Evolutionary conservation across 2,329 filamentous ascomycete genomes (phyloP), one percentile per base, ranked within the genome.

Genomic region (Xylaria sp.): DNA sequence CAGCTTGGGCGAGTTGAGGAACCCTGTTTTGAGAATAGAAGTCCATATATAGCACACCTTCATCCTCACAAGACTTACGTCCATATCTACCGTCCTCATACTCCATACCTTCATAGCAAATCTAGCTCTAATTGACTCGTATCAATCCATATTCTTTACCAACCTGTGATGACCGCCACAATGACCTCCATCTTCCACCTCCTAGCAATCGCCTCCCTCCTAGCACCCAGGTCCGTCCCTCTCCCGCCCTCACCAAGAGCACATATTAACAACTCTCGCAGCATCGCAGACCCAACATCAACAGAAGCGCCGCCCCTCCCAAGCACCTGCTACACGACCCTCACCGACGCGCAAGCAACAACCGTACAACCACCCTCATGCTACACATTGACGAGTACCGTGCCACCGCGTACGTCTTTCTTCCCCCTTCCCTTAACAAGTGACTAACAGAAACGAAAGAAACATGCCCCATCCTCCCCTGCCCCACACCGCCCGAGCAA

Each of bases 401-500:
- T 58, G 4, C 61, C 63, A 35, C 59, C 63, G 2, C 47, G 69
- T 70, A 48, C 23, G 23, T 23, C 23, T 23, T 23, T 23, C 23
- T 23, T 23, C 23, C 23, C 5, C 23, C 23, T 23, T 23, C 23
- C 5, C 23, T 23, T 23, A 23, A 23, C 23, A 23, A 23, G 23
- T 23, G 23, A 23, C 16, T 35, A 42, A 42, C 37, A 42, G 11
- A 10, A 42, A 10, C 37, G 8, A 42, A 53, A 71, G 69, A 59
- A 6, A 52, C 65, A 19, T 72, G 70, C 59, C 67, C 70, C 5
- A 65, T 65, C 2, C 59, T 64, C 30, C 62, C 65, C 6, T 69
- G 69, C 55, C 2, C 42, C 64, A 7, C 52, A 19, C 6, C 54
- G 65, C 1, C 67, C 67, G 0, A 65, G 18, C 50, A 68, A 18